These are phyloP conservation scores for Penicillium pulvis DNA, from an alignment of 495 filamentous ascomycete genomes.

Conservation along the genomic window DNA sequence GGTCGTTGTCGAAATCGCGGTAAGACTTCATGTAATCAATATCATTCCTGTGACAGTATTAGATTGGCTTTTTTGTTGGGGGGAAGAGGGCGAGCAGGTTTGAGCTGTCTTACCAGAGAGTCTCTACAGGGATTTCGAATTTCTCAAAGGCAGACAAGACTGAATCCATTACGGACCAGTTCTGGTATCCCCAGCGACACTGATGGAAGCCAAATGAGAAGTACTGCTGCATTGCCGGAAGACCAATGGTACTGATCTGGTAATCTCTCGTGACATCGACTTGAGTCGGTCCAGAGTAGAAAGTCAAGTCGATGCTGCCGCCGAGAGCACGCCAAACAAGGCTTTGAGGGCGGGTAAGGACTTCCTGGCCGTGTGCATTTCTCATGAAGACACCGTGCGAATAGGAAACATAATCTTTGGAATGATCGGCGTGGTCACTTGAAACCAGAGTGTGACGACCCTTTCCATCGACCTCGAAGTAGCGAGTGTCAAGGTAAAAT, in stretches of 20 bases:
- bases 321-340: slow-evolving; percentile 76
- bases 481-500: slow-evolving; percentile 66
- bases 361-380: slow-evolving; percentile 75
- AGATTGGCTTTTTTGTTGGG: slow-evolving; percentile 1
- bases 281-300: slow-evolving; percentile 61
- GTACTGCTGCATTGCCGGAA: slow-evolving; percentile 66
- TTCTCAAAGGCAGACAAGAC: slow-evolving; percentile 60
- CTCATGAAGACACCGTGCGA: slow-evolving; percentile 64
- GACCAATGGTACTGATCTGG: slow-evolving; percentile 55
- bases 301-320: slow-evolving; percentile 63
- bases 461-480: slow-evolving; percentile 57
- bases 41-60: slow-evolving; percentile 43
- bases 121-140: slow-evolving; percentile 65
- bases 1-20: slow-evolving; percentile 62
- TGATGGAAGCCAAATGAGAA: slow-evolving; percentile 65
- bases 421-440: slow-evolving; percentile 54
- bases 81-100: background rate
- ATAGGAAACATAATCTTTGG: slow-evolving; percentile 58
- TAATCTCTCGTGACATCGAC: slow-evolving; percentile 60
- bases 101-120: slow-evolving; percentile 58
- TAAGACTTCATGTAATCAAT: slow-evolving; percentile 63
- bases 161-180: slow-evolving; percentile 55
- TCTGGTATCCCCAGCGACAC: slow-evolving; percentile 66
- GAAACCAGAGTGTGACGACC: slow-evolving; percentile 56
- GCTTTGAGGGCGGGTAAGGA: slow-evolving; percentile 62